Conservation (phyloP, 345 rosid genomes). For the Raphanus raphanistrum region DNA sequence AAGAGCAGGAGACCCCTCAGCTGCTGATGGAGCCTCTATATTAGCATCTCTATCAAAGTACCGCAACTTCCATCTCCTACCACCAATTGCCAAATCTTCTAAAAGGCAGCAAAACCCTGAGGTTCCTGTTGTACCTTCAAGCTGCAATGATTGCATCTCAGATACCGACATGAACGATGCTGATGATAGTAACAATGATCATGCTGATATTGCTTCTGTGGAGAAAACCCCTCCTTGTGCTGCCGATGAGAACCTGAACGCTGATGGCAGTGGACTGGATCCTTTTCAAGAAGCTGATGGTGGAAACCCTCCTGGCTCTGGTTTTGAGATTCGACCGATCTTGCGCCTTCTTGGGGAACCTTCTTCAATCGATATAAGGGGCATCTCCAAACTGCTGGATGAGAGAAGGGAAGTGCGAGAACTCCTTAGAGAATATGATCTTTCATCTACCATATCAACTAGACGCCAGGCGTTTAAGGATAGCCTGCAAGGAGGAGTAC, state of each 20-base stretch:
- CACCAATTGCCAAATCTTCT: constrained; percentile 56
- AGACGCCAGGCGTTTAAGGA: constrained; percentile 73
- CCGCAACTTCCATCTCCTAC: constrained; percentile 57
- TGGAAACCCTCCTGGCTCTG: constrained; percentile 54
- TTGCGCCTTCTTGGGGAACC: constrained; percentile 64
- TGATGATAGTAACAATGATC: constrained; percentile 50
- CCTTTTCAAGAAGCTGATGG: constrained; percentile 52
- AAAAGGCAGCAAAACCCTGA: constrained; percentile 62
- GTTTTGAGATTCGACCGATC: constrained; percentile 66
- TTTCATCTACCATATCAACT: constrained; percentile 50
- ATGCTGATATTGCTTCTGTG: constrained; percentile 52
- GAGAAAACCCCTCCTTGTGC: constrained; percentile 54
- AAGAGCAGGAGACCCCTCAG: constrained; percentile 81
- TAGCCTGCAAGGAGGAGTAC: constrained; percentile 65
- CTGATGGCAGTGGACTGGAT: constrained; percentile 56
- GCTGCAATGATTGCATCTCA: constrained; percentile 50
- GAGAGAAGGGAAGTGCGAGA: constrained; percentile 59
- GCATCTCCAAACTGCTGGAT: constrained; percentile 64
- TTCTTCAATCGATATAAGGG: constrained; percentile 51
- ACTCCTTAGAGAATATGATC: constrained; percentile 52
- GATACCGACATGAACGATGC: constrained; percentile 75
- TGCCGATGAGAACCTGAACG: constrained; percentile 52
- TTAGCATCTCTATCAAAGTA: constrained; percentile 77
- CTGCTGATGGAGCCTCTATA: constrained; percentile 87
- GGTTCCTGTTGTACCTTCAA: constrained; percentile 54